Evolutionary conservation across 2,329 filamentous ascomycete species (phyloP).

Genomic region (Aspergillus candidus): DNA sequence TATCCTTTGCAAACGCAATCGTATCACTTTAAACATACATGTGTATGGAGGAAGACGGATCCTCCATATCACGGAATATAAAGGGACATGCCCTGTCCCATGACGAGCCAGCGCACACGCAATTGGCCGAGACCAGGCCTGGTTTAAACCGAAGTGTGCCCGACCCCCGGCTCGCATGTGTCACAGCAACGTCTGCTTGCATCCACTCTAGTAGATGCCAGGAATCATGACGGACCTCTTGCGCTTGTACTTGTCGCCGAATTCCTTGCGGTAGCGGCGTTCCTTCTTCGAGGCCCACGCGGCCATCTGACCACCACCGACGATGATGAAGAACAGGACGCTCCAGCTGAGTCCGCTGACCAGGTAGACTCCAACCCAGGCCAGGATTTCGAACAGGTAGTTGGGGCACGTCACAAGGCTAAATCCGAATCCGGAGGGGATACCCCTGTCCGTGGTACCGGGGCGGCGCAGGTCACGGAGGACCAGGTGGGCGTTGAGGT

Average conservation of each 20-base stretch:
- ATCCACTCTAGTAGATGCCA: slow-evolving; percentile 56
- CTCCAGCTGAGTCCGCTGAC: slow-evolving; percentile 69
- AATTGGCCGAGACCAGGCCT: too few species aligned
- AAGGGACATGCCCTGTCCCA: too few species aligned
- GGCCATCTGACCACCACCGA: slow-evolving; percentile 74
- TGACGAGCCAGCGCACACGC: too few species aligned
- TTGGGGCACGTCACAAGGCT: slow-evolving; percentile 88
- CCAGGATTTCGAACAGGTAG: slow-evolving; percentile 86
- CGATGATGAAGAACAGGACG: slow-evolving; percentile 67
- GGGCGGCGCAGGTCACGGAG: slow-evolving; percentile 69
- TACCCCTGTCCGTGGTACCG: slow-evolving; percentile 79
- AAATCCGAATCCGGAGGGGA: slow-evolving; percentile 82
- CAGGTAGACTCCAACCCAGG: slow-evolving; percentile 78
- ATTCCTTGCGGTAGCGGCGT: slow-evolving; percentile 79
- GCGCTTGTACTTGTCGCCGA: slow-evolving; percentile 89
- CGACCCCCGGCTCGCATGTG: neutral
- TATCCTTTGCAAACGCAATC: too few species aligned
- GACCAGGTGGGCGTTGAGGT: slow-evolving; percentile 72
- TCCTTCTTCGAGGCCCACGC: slow-evolving; percentile 91
- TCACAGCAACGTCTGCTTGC: neutral
- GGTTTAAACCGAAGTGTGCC: too few species aligned
- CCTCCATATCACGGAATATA: too few species aligned
- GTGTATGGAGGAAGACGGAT: too few species aligned
- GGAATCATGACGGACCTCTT: slow-evolving; percentile 83
- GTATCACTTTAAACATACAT: too few species aligned